phyloP scores from a whole-genome alignment of 2,329 filamentous ascomycete genomes.

The Monosporascus sp. region DNA sequence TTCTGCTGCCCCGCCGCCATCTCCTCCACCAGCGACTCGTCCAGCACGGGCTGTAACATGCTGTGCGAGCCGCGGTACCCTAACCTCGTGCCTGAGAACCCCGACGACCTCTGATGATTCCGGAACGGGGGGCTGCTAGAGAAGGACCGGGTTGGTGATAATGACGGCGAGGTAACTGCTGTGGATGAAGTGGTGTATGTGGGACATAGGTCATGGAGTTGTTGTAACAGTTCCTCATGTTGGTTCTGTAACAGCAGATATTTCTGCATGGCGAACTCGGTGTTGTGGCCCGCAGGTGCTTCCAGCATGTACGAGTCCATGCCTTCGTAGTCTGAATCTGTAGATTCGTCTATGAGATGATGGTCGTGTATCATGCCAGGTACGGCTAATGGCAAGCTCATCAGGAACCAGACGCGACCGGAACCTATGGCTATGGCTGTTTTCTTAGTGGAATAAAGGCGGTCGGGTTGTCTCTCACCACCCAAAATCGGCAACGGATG shows the following conservation, averaged over 20 bases:
- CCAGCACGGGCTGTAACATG: slow-evolving; percentile 34
- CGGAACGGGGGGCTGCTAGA: slow-evolving; percentile 38
- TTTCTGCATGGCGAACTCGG: slow-evolving; percentile 46
- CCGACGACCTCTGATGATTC: slow-evolving; percentile 21
- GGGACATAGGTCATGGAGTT: slow-evolving; percentile 46
- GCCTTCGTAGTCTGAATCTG: background rate
- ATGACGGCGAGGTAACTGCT: slow-evolving; percentile 45
- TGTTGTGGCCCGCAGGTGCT: slow-evolving; percentile 27
- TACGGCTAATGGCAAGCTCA: slow-evolving; percentile 20
- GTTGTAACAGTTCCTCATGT: slow-evolving; percentile 46
- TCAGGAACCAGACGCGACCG: slow-evolving; percentile 4
- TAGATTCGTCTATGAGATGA: slow-evolving; percentile 8
- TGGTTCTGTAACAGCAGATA: slow-evolving; percentile 50
- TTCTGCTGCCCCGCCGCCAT: slow-evolving; percentile 49
- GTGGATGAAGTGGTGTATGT: slow-evolving; percentile 31
- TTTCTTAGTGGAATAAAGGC: background rate
- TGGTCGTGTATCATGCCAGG: slow-evolving; percentile 6
- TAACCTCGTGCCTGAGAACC: slow-evolving; percentile 11
- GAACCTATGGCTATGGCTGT: background rate
- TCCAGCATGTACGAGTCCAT: slow-evolving; percentile 7
- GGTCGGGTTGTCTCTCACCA: background rate
- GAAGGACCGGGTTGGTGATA: slow-evolving; percentile 55
- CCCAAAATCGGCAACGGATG: background rate
- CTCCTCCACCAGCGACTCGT: slow-evolving; percentile 43
- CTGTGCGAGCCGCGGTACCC: slow-evolving; percentile 14